Base-by-base conservation (phyloP, 2,329 filamentous ascomycete genomes). In the Cladosporium halotolerans region DNA sequence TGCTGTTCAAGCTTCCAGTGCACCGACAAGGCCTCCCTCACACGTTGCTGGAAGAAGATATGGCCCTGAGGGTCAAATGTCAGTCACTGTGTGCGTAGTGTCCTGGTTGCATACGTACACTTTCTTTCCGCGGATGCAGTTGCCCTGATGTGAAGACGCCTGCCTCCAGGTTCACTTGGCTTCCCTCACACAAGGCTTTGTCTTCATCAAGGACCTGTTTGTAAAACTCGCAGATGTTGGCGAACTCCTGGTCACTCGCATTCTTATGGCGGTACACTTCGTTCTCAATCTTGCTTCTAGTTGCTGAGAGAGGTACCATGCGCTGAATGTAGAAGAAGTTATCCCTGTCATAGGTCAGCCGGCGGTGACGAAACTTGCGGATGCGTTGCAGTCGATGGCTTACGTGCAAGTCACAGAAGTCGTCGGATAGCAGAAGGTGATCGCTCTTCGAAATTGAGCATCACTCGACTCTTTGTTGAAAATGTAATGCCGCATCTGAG, bases 121-220 rank as follows among this genome's bases (percentile, higher is more conserved):
- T 43, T 18, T 52, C 48, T 16, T 52, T 52, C 13, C 38, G 31
- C 5, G 80, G 80, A 62, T 83, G 80, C 62, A 83, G 69, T 62
- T 82, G 75, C 45, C 80, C 81, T 58, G 79, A 82, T 60, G 79
- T 68, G 51, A 82, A 83, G 47, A 82, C 73, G 13, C 79, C 79
- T 0, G 76, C 72, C 61, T 79, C 77, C 57, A 83, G 72, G 61
- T 83, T 83, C 62, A 70, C 73, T 62, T 83, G 80, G 2, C 78
- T 73, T 13, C 73, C 74, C 59, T 73, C 69, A 68, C 80, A 83
- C 18, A 83, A 74, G 9, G 76, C 71, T 62, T 82, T 83, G 68
- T 83, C 81, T 65, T 84, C 81, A 1, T 73, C 72, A 75, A 83
- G 77, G 63, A 83, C 76, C 18, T 76, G 75, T 66, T 79, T 79